phyloP scores from a whole-genome alignment of 345 rosid species.

The Arabidopsis suecica region DNA sequence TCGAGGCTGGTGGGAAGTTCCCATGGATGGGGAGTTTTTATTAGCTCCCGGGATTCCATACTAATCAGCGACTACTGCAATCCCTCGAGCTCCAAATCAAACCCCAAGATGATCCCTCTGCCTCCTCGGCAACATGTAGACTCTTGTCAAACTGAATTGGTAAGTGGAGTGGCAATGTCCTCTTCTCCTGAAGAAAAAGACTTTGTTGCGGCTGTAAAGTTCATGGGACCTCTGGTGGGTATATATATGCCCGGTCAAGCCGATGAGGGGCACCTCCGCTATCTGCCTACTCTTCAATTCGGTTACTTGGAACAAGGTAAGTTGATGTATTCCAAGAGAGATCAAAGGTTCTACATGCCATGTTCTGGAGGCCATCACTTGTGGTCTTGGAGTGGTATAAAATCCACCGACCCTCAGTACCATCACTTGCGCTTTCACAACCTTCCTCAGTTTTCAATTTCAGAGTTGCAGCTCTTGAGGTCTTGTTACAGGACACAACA shows the following conservation, averaged over 20 bases:
- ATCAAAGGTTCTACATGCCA: slow-evolving; percentile 18
- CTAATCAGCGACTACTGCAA: slow-evolving; percentile 2
- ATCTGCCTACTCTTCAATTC: neutral
- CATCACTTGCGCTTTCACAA: slow-evolving; percentile 18
- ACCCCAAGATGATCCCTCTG: slow-evolving; percentile 12
- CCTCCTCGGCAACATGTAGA: neutral
- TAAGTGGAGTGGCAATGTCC: slow-evolving; percentile 13
- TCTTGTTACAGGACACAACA: slow-evolving; percentile 6
- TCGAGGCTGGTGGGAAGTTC: neutral
- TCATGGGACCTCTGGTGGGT: slow-evolving; percentile 7
- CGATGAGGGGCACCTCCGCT: neutral
- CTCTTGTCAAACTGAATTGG: neutral
- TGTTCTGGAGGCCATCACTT: slow-evolving; percentile 31
- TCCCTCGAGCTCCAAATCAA: slow-evolving; percentile 17
- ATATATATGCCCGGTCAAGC: neutral
- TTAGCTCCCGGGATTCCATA: neutral
- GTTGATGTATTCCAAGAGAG: slow-evolving; percentile 32
- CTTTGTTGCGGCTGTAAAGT: neutral
- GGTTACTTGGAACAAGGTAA: slow-evolving; percentile 4
- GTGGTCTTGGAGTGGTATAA: slow-evolving; percentile 10
- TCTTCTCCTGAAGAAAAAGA: neutral
- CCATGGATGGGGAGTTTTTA: slow-evolving; percentile 18
- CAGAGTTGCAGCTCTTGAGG: slow-evolving; percentile 22
- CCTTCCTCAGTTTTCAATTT: slow-evolving; percentile 16
- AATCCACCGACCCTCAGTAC: neutral